Base-by-base conservation (phyloP, 495 filamentous ascomycete species). In the Chaetomium cochliodes region DNA sequence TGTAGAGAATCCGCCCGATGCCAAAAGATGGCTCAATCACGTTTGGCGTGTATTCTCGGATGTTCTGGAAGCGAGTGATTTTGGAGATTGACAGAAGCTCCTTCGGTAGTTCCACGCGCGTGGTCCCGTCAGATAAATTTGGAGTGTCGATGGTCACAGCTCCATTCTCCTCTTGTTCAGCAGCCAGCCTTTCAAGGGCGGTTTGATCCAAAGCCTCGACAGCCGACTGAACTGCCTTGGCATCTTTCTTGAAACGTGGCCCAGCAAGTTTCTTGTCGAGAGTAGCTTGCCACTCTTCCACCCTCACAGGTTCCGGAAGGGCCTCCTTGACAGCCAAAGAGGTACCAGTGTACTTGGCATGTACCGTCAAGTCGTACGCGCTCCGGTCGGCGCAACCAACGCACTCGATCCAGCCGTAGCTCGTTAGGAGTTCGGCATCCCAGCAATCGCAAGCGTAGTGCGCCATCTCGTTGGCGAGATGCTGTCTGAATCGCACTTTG, bases 11-110 rank as follows among this genome's bases (percentile, higher is more conserved):
- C 52, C 87, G 79, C 25, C 87, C 87, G 70, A 90, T 87, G 70
- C 87, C 87, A 67, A 90, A 90, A 0, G 87, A 89, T 0, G 87
- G 87, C 72, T 90, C 87, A 54, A 89, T 88, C 47, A 90, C 87
- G 69, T 88, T 89, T 9, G 87, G 87, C 4, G 81, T 87, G 72
- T 82, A 90, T 70, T 88, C 85, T 23, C 87, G 74, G 22, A 77
- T 81, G 63, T 85, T 80, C 63, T 18, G 44, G 18, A 51, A 18
- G 46, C 85, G 82, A 5, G 82, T 88, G 47, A 81, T 76, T 65
- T 80, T 81, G 70, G 83, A 81, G 65, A 87, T 85, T 50, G 76
- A 76, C 57, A 86, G 72, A n/a, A 89, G 71, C 26, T 84, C 83
- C 54, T 81, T 81, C 15, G 78, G 76, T 5, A 89, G 72, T 69